These are phyloP conservation scores for Triticum turgidum DNA, from an alignment of 176 grass and related monocot species.

Conservation along the genomic window DNA sequence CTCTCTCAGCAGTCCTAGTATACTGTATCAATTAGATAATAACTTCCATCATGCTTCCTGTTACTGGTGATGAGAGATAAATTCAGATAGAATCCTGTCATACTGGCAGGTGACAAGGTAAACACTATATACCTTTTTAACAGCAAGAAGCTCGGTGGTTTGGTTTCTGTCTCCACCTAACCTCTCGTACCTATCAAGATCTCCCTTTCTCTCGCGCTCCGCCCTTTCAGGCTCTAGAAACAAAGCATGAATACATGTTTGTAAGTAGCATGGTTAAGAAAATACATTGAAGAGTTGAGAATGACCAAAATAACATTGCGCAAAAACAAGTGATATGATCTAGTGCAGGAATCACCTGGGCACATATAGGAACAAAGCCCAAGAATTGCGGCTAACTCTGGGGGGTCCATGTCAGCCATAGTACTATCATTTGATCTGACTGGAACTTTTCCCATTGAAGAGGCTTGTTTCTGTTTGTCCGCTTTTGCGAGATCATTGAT, in stretches of 20 bases:
- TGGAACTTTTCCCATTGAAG: conserved; percentile 23
- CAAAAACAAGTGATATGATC: conserved; percentile 1
- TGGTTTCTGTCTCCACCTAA: conserved; percentile 85
- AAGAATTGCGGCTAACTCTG: conserved; percentile 51
- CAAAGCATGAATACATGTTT: conserved; percentile 6
- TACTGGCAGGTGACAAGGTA: conserved; percentile 43
- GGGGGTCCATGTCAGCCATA: conserved; percentile 50
- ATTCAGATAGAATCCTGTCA: conserved; percentile 41
- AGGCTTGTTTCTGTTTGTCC: conserved; percentile 48
- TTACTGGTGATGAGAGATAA: conserved; percentile 49
- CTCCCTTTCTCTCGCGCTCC: conserved; percentile 95
- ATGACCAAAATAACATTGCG: conserved; percentile 11
- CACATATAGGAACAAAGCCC: conserved; percentile 95
- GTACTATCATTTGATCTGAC: conserved; percentile 18
- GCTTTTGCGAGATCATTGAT: conserved; percentile 40
- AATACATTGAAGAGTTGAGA: not conserved
- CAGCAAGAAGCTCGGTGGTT: conserved; percentile 81
- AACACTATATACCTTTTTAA: conserved; percentile 77
- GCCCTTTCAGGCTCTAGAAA: conserved; percentile 82
- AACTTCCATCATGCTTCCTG: conserved; percentile 46
- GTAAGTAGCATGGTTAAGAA: conserved; percentile 3
- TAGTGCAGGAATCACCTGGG: conserved; percentile 63
- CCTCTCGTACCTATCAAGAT: conserved; percentile 93
- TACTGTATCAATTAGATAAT: conserved; percentile 81
- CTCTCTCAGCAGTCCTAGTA: conserved; percentile 89